Conservation (phyloP, 1,284 basidiomycete species). For the Laetiporus sulphureus region DNA sequence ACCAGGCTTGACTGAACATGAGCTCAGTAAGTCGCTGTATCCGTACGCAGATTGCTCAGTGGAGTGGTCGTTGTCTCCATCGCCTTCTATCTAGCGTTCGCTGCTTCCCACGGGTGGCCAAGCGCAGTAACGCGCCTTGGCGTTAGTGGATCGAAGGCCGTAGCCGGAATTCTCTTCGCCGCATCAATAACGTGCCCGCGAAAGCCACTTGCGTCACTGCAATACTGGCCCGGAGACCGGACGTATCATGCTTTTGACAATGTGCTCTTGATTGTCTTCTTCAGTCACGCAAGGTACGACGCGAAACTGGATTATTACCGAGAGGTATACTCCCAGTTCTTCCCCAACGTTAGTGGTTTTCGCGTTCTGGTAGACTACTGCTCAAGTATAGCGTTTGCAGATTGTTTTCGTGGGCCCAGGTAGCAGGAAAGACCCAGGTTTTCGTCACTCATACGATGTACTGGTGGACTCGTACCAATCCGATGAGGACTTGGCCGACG, state of each 20-base stretch:
- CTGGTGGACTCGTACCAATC: slow-evolving; percentile 40
- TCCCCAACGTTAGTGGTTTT: slow-evolving; percentile 36
- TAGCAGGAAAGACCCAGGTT: slow-evolving; percentile 41
- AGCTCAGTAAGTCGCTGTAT: neutral
- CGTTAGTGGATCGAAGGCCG: slow-evolving; percentile 3
- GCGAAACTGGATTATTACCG: slow-evolving; percentile 39
- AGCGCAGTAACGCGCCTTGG: slow-evolving; percentile 5
- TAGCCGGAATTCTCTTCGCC: slow-evolving; percentile 6
- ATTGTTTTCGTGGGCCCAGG: slow-evolving; percentile 43
- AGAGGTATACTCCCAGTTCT: slow-evolving; percentile 40
- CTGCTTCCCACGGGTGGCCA: slow-evolving; percentile 5
- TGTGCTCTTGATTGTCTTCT: slow-evolving; percentile 41
- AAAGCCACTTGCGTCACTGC: slow-evolving; percentile 13
- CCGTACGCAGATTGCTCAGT: slow-evolving; percentile 4
- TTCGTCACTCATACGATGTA: slow-evolving; percentile 42
- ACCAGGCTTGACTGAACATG: neutral
- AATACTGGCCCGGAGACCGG: slow-evolving; percentile 12
- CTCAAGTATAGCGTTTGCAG: slow-evolving; percentile 17
- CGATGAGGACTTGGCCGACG: slow-evolving; percentile 33
- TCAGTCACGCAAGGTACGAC: slow-evolving; percentile 43
- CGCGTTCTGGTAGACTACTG: neutral
- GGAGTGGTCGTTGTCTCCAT: slow-evolving; percentile 1
- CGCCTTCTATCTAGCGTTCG: slow-evolving; percentile 6
- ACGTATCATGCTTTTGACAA: slow-evolving; percentile 34
- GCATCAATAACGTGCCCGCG: slow-evolving; percentile 15